phyloP scores from a whole-genome alignment of 2,329 filamentous ascomycete species.

The Pseudogymnoascus destructans region DNA sequence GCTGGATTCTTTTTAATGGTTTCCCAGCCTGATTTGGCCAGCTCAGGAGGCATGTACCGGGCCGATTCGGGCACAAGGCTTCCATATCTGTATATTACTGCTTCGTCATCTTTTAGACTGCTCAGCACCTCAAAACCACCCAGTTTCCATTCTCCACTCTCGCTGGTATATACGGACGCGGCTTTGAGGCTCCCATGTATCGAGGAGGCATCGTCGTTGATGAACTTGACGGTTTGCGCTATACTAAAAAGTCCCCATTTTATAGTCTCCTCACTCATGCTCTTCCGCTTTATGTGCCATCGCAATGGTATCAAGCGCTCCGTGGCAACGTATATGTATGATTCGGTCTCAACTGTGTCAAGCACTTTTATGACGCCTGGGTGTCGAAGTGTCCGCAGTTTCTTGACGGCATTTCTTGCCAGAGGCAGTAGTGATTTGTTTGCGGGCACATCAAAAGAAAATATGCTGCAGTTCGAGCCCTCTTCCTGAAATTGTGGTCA shows the following conservation, averaged over 20 bases:
- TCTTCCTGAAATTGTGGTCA: conserved; percentile 54
- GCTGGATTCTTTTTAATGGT: conserved; percentile 71
- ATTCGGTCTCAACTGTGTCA: conserved; percentile 92
- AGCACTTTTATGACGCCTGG: conserved; percentile 89
- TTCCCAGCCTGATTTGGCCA: conserved; percentile 83
- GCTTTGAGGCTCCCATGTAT: conserved; percentile 80
- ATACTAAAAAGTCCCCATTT: conserved; percentile 92
- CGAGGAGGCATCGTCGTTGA: conserved; percentile 84
- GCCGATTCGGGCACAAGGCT: conserved; percentile 74
- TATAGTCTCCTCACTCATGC: conserved; percentile 76
- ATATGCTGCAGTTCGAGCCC: conserved; percentile 86
- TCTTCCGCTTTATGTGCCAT: conserved; percentile 84
- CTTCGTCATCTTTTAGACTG: conserved; percentile 91
- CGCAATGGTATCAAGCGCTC: conserved; percentile 76
- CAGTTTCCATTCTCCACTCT: conserved; percentile 96
- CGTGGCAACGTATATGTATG: conserved; percentile 91
- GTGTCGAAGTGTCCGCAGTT: conserved; percentile 83
- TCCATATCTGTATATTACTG: conserved; percentile 82
- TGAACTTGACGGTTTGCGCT: conserved; percentile 88
- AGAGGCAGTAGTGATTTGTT: conserved; percentile 74
- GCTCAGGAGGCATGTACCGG: conserved; percentile 76
- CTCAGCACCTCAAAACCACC: conserved; percentile 88
- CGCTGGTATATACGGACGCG: conserved; percentile 80
- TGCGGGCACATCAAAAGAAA: conserved; percentile 78
- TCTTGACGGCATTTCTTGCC: conserved; percentile 86